Evolutionary conservation across 371 early-diverging fungal species (phyloP).

Genomic region (Gilbertella persicaria): DNA sequence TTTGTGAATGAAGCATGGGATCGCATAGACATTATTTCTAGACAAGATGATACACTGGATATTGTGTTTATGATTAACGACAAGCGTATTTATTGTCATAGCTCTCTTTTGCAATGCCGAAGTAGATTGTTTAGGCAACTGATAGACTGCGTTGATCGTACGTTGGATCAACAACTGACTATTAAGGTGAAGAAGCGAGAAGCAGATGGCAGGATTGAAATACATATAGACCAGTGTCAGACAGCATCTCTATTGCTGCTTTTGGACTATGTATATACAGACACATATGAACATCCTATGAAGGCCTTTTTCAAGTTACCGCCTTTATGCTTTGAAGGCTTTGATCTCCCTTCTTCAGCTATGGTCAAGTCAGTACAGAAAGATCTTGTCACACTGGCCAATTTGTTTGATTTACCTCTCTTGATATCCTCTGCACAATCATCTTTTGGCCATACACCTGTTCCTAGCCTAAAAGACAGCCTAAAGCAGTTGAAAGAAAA

Average conservation of each 20-base stretch:
- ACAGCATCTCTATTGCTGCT: slow-evolving; percentile 28
- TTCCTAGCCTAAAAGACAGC: slow-evolving; percentile 17
- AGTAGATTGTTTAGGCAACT: slow-evolving; percentile 25
- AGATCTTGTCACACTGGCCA: slow-evolving; percentile 32
- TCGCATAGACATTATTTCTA: slow-evolving; percentile 4
- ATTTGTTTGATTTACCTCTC: slow-evolving; percentile 27
- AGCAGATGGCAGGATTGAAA: slow-evolving; percentile 5
- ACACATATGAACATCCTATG: slow-evolving; percentile 39
- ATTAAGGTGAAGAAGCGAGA: slow-evolving; percentile 5
- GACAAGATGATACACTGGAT: slow-evolving; percentile 34
- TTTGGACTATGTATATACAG: slow-evolving; percentile 42
- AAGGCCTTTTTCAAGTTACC: slow-evolving; percentile 25
- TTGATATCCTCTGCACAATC: slow-evolving; percentile 29
- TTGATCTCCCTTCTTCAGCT: background rate
- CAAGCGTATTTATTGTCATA: slow-evolving; percentile 53
- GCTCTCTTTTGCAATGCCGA: slow-evolving; percentile 24
- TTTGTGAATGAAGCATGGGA: slow-evolving; percentile 22
- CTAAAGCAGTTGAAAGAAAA: slow-evolving; percentile 11
- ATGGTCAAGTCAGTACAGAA: slow-evolving; percentile 24
- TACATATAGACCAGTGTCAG: slow-evolving; percentile 21
- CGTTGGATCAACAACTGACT: background rate
- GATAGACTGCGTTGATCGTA: slow-evolving; percentile 4
- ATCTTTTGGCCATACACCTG: slow-evolving; percentile 29
- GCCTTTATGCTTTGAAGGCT: slow-evolving; percentile 5
- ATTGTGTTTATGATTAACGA: slow-evolving; percentile 35